These are phyloP conservation scores for Polymyxa betae DNA, from an alignment of 208 protist species.

Conservation along the genomic window DNA sequence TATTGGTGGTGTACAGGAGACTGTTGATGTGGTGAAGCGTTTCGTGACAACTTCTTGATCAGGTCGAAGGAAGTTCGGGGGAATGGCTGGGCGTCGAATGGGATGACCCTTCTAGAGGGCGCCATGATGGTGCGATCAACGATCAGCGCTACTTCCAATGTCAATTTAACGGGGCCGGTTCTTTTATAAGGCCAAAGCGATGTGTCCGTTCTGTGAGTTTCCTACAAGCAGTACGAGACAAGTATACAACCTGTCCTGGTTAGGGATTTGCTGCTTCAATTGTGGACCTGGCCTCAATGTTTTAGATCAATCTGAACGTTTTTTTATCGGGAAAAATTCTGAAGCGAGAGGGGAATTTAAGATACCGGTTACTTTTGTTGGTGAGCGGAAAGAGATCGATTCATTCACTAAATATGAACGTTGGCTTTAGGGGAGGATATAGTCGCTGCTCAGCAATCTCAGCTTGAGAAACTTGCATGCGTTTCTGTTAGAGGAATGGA, in stretches of 20 bases:
- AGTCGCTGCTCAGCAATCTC: background rate
- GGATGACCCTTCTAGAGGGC: background rate
- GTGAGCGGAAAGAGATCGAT: background rate
- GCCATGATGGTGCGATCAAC: background rate
- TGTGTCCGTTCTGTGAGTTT: background rate
- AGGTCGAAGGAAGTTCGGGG: background rate
- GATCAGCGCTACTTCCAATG: background rate
- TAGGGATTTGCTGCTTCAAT: too few species aligned
- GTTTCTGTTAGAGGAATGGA: background rate
- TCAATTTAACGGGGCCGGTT: background rate
- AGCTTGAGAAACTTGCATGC: background rate
- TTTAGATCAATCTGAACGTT: background rate
- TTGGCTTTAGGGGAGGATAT: background rate
- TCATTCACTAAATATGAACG: background rate
- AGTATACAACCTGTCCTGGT: background rate
- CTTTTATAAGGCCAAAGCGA: background rate
- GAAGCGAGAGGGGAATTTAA: background rate
- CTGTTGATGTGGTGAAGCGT: background rate
- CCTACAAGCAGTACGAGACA: background rate
- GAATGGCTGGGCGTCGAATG: background rate
- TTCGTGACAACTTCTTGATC: background rate
- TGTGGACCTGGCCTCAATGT: too few species aligned
- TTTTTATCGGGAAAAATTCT: background rate
- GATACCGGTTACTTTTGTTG: background rate
- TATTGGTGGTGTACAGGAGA: background rate